Base-by-base conservation (phyloP, 306 rosid genomes). In the Gastrolobium bilobum region DNA sequence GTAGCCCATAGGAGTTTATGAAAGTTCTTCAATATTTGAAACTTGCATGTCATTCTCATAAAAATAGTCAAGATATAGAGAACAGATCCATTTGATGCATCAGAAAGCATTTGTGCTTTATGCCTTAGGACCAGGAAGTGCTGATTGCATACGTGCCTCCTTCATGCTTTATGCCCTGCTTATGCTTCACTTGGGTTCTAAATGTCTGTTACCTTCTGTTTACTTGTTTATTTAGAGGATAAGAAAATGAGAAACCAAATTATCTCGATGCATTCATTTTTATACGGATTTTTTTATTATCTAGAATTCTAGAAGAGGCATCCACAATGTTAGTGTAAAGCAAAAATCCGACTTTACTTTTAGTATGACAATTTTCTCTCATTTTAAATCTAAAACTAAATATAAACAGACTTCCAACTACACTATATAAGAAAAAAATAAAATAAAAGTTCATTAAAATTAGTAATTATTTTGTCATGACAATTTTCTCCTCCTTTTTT, bases 81-180 rank as follows among this genome's bases (percentile, higher is more conserved):
- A 39, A 77, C 50, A 7, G 57, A 26, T 77, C 66, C 72, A 76
- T 39, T 76, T 62, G 62, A 64, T 50, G 43, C 4, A 6, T 66
- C 6, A 6, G 31, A 56, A 51, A 26, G 54, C 47, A 29, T 64
- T 37, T 60, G 26, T 9, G 38, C 61, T 47, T 75, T 63, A 8
- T 47, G 64, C 80, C 5, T 50, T 50, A 7, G 50, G 31, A 53
- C 52, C 38, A 51, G 3, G 34, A 70, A 51, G 40, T 37, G 31
- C 8, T 70, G 74, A 68, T 15, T 70, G 48, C 8, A 70, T 34
- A 5, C 43, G 4, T 68, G 26, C 73, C 37, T 68, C 37, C 7
- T 4, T 65, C 37, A 2, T 43, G 71, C 29, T n/a, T 38, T 38
- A 37, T 35, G 46, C 68, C 43, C 34, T 66, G 72, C 72, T 26